These are phyloP conservation scores for Acrodontium crateriforme DNA, from an alignment of 2,329 filamentous ascomycete species.

Conservation along the genomic window DNA sequence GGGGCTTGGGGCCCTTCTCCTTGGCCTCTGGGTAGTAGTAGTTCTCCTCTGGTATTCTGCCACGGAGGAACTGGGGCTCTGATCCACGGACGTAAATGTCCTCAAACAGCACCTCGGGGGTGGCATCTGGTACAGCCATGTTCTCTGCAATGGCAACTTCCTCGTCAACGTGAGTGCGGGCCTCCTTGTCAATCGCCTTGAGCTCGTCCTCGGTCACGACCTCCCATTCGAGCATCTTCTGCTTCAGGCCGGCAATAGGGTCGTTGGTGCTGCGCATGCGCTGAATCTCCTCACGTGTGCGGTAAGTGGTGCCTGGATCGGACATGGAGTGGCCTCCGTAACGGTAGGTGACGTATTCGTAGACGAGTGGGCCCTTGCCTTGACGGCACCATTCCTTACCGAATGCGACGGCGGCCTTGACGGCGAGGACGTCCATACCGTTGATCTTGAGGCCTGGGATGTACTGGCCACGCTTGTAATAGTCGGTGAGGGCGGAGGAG, in stretches of 20 bases:
- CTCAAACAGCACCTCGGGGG: slow-evolving; percentile 76
- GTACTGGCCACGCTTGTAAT: slow-evolving; percentile 99
- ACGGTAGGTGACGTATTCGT: slow-evolving; percentile 98
- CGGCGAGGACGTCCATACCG: slow-evolving; percentile 96
- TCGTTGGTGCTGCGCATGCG: slow-evolving; percentile 99
- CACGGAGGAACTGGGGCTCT: slow-evolving; percentile 79
- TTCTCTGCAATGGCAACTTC: slow-evolving; percentile 85
- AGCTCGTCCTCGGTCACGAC: slow-evolving; percentile 88
- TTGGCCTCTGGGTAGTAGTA: slow-evolving; percentile 48
- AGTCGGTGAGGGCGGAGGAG: slow-evolving; percentile 91
- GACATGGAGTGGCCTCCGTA: slow-evolving; percentile 99
- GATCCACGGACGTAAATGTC: slow-evolving; percentile 86
- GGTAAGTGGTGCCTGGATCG: slow-evolving; percentile 97
- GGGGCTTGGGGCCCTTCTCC: slow-evolving; percentile 16
- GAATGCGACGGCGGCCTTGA: slow-evolving; percentile 91
- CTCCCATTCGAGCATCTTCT: slow-evolving; percentile 93
- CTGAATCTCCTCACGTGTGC: slow-evolving; percentile 96
- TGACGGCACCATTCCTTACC: slow-evolving; percentile 73
- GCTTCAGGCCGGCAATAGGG: slow-evolving; percentile 93
- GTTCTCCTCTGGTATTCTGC: slow-evolving; percentile 82
- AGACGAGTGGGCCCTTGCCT: slow-evolving; percentile 84
- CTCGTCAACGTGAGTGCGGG: slow-evolving; percentile 67
- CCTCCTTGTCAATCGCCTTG: slow-evolving; percentile 91
- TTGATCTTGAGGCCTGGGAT: slow-evolving; percentile 99
- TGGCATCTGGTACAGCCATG: slow-evolving; percentile 69